Evolutionary conservation across 208 protist genomes (phyloP).

Genomic region (Leishmania martiniquensis): DNA sequence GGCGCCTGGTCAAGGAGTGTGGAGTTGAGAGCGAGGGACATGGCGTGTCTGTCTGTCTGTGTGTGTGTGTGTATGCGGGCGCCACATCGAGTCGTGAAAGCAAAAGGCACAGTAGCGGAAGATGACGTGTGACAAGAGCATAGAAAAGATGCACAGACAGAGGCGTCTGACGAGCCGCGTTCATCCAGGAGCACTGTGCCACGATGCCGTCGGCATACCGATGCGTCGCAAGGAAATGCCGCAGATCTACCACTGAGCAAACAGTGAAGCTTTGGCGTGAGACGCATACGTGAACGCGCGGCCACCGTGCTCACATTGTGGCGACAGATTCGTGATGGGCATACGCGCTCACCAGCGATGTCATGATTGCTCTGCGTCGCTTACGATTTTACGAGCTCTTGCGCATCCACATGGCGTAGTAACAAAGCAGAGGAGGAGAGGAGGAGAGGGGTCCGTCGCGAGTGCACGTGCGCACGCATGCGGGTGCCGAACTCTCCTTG

Average conservation of each 20-base stretch:
- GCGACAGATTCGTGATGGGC: background rate
- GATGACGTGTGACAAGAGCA: background rate
- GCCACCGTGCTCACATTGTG: background rate
- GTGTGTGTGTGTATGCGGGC: background rate
- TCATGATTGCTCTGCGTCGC: background rate
- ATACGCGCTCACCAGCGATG: background rate
- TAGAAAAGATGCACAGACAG: background rate
- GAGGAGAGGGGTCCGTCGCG: background rate
- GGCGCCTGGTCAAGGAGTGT: background rate
- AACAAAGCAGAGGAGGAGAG: background rate
- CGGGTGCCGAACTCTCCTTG: background rate
- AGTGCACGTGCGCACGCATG: background rate
- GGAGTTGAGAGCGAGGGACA: slow-evolving; percentile 2
- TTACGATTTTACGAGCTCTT: background rate
- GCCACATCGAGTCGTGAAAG: background rate
- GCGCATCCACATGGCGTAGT: background rate
- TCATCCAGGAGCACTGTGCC: background rate
- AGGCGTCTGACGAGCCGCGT: background rate
- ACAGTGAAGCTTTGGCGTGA: background rate
- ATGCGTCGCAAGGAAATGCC: background rate
- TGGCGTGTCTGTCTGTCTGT: background rate
- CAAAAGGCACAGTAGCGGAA: background rate
- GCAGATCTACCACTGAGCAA: background rate
- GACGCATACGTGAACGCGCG: background rate
- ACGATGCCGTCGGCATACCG: background rate